phyloP scores from a whole-genome alignment of 305 asterid genomes.

The Coffea humblotiana region DNA sequence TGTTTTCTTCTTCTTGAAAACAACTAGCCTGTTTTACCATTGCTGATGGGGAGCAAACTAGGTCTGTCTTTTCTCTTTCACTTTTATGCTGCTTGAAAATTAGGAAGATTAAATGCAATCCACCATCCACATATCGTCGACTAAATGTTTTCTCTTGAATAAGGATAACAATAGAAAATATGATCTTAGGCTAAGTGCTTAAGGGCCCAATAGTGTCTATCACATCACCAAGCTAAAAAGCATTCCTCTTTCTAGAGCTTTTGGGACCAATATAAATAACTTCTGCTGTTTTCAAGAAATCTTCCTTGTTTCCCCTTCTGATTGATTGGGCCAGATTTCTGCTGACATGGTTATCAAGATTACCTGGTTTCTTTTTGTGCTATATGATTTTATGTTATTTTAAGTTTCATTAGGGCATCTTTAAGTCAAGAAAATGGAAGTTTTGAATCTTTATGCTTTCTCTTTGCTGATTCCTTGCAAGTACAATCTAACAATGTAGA shows the following conservation, averaged over 20 bases:
- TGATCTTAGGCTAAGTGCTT: not conserved
- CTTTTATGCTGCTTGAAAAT: not conserved
- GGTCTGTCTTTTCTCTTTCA: not conserved
- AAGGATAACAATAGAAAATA: not conserved
- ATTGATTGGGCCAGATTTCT: not conserved
- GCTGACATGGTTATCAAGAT: not conserved
- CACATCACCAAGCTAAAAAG: not conserved
- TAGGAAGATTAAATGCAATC: not conserved
- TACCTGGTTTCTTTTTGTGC: not conserved
- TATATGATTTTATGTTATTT: not conserved
- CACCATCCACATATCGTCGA: not conserved
- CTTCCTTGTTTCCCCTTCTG: not conserved
- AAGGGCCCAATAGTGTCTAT: not conserved
- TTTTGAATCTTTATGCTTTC: slow-evolving; percentile 1
- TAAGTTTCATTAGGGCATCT: not conserved
- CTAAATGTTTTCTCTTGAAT: not conserved
- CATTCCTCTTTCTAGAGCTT: not conserved
- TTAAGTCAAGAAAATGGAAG: not conserved
- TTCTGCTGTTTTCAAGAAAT: not conserved
- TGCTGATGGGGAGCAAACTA: not conserved
- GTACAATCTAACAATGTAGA: slow-evolving; percentile 31
- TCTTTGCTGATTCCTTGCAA: slow-evolving; percentile 24
- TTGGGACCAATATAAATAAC: not conserved
- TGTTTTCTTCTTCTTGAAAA: not conserved
- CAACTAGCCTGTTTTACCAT: not conserved